These are phyloP conservation scores for Flaveria ramosissima DNA, from an alignment of 129 eudicot species.

Conservation along the genomic window DNA sequence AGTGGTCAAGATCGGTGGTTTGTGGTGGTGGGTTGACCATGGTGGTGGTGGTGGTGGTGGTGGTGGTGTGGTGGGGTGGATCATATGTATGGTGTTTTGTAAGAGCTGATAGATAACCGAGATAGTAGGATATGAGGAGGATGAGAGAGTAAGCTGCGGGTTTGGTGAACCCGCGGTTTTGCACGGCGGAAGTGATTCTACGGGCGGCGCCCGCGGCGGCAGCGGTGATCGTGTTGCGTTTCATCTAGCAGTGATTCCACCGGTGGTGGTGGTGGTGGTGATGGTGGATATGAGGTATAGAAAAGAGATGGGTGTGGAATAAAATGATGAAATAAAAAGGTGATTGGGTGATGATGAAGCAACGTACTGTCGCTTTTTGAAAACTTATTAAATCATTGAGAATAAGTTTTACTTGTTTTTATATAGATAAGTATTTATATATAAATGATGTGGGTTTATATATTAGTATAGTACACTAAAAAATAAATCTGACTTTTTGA, in stretches of 20 bases:
- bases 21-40: conserved; percentile 22
- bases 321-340: conserved; percentile 4
- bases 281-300: background rate
- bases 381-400: background rate
- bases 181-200: background rate
- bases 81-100: conserved; percentile 23
- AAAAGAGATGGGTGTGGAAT: background rate
- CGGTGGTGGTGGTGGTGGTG: conserved; percentile 13
- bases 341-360: conserved; percentile 32
- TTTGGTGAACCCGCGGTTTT: conserved; percentile 33
- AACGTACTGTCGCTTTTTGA: conserved; percentile 3
- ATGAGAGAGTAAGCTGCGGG: conserved; percentile 36
- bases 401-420: background rate
- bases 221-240: conserved; percentile 18
- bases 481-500: too few species aligned
- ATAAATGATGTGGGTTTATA: background rate
- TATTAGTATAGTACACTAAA: too few species aligned
- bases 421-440: background rate
- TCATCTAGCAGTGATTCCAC: conserved; percentile 12
- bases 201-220: conserved; percentile 9
- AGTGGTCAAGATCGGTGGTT: conserved; percentile 40
- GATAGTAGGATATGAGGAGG: conserved; percentile 44
- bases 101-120: conserved; percentile 52
- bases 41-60: conserved; percentile 14
- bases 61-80: conserved; percentile 2